Base-by-base conservation (phyloP, 129 eudicot genomes). In the Escallonia herrerae region DNA sequence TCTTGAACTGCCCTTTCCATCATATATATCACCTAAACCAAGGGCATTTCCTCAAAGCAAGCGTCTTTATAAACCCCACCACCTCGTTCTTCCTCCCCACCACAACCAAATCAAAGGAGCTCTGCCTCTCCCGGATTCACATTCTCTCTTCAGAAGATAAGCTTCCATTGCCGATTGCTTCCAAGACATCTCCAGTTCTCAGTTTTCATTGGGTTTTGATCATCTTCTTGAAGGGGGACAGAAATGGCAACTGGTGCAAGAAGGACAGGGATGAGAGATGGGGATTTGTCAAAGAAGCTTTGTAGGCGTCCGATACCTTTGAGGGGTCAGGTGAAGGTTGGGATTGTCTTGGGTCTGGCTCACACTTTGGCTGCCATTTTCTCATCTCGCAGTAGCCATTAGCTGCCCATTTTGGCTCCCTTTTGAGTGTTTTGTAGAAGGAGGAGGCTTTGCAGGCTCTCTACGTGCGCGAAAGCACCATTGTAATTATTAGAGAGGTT, bases 301-400 rank as follows among this genome's bases (percentile, higher is more conserved):
- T 6, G 61, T 57, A 5, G 75, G 6, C 48, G 70, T 37, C 58
- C 47, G 49, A 63, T 54, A 9, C 71, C 77, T 8, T 43, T 46
- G 55, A 72, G 77, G 77, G 77, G 77, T 43, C 65, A 72, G 14
- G 77, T 72, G 48, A 72, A 63, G 64, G 65, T 40, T 4, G 65
- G 56, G 33, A 62, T 62, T 15, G 56, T 43, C 2, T 5, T 49
- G n/a, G 63, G 62, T 2, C 43, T 71, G 37, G 76, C 67, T 7
- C 74, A 70, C 47, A 37, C 51, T 33, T n/a, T 70, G 5, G 66
- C 60, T 15, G 60, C 74, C 3, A 14, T 60, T 4, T 70, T 70
- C 56, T 12, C 67, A 6, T 8, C 6, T 53, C 11, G 38, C 7
- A 55, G 38, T 22, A 37, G 60, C 7, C 7, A 9, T 39, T 11